Percentiles rank a stretch among this genome's conserved stretches.
phyloP scores from a whole-genome alignment of 2,329 filamentous ascomycete genomes.

The Xenoacremonium recifei region DNA sequence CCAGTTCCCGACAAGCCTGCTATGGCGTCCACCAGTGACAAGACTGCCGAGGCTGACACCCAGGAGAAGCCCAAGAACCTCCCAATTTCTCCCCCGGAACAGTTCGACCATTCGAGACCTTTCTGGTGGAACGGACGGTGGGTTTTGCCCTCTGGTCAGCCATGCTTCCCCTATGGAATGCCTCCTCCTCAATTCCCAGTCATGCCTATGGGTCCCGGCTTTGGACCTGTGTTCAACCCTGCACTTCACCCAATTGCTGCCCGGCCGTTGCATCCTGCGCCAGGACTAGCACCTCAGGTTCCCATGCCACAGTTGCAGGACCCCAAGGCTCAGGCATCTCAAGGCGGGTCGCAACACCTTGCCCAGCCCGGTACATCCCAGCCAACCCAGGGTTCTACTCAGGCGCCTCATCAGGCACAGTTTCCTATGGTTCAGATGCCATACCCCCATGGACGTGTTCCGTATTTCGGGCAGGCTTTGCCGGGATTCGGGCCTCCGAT shows the following conservation, averaged over 20 bases:
- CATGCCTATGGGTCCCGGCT: slow-evolving; percentile 21
- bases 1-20: slow-evolving; percentile 18
- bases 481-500: slow-evolving; percentile 45
- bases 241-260: slow-evolving; percentile 22
- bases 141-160: slow-evolving; percentile 33
- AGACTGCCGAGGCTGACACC: slow-evolving; percentile 30
- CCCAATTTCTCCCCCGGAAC: slow-evolving; percentile 40
- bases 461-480: no score
- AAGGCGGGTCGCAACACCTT: slow-evolving; percentile 1
- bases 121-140: slow-evolving; percentile 46
- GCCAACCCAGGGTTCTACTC: no score
- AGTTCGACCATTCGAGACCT: slow-evolving; percentile 45
- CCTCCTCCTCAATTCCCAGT: slow-evolving; percentile 27
- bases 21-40: slow-evolving; percentile 21
- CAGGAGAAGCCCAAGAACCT: slow-evolving; percentile 31
- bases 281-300: slow-evolving; percentile 10
- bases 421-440: no score
- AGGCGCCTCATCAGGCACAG: no score
- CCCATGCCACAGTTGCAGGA: no score
- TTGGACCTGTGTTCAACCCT: slow-evolving; percentile 13
- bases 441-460: no score
- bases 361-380: slow-evolving; percentile 13
- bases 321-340: neutral
- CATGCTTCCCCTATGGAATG: slow-evolving; percentile 27
- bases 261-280: slow-evolving; percentile 12